phyloP scores from a whole-genome alignment of 768 basidiomycete genomes.

The Hygrophoropsis aurantiaca region DNA sequence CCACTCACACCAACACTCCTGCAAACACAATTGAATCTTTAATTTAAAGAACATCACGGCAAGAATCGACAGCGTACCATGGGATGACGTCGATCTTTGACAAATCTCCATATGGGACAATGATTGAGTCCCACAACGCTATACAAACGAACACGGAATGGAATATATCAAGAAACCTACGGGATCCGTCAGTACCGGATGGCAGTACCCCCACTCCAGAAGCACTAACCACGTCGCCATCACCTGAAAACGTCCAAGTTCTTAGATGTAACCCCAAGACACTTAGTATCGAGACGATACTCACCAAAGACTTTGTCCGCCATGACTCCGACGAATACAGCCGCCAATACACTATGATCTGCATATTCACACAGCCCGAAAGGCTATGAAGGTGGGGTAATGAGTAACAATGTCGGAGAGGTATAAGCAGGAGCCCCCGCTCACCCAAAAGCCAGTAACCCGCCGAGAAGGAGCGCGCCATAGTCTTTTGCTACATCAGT shows the following conservation, averaged over 20 bases:
- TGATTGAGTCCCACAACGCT: constrained; percentile 23
- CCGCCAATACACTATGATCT: constrained; percentile 24
- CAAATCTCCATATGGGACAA: constrained; percentile 18
- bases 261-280: not conserved
- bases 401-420: no score
- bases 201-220: not conserved
- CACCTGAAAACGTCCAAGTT: constrained; percentile 12
- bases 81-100: constrained; percentile 12
- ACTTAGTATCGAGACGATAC: constrained; percentile 4
- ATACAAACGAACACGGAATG: constrained; percentile 20
- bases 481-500: constrained; percentile 8
- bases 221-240: constrained; percentile 16
- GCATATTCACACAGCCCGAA: constrained; percentile 25
- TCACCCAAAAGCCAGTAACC: constrained; percentile 20
- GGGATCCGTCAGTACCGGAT: not conserved
- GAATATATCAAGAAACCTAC: constrained; percentile 22
- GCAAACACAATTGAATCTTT: not conserved
- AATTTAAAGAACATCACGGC: no score
- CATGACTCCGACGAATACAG: constrained; percentile 12
- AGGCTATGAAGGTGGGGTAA: constrained; percentile 13
- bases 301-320: constrained; percentile 18
- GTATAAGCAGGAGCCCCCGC: not conserved
- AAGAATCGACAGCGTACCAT: constrained; percentile 18
- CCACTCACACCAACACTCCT: constrained; percentile 25
- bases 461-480: constrained; percentile 20